Conservation (phyloP, 129 eudicot genomes). For the Centaurea solstitialis region DNA sequence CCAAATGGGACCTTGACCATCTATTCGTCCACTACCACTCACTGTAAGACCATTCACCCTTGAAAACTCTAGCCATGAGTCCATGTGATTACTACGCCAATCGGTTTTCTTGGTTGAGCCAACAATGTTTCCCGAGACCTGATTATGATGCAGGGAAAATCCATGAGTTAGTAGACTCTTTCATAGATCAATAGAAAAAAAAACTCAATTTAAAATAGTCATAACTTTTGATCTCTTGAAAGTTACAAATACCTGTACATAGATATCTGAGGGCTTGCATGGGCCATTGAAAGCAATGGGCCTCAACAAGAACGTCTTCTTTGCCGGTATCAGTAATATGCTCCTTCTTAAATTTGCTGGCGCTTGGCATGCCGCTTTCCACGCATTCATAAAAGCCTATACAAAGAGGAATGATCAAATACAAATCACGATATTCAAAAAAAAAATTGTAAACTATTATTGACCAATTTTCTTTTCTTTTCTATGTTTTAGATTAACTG, state of each 20-base stretch:
- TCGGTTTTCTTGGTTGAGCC: constrained; percentile 47
- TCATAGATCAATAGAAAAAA: background rate
- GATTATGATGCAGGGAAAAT: background rate
- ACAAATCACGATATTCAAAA: too few species aligned
- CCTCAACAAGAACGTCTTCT: constrained; percentile 34
- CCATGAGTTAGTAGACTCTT: background rate
- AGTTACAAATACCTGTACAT: constrained; percentile 33
- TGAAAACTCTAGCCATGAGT: constrained; percentile 50
- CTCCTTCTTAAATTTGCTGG: constrained; percentile 2
- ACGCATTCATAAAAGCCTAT: constrained; percentile 54
- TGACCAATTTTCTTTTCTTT: too few species aligned
- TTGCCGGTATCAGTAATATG: constrained; percentile 26
- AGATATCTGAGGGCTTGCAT: constrained; percentile 40
- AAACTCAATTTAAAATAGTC: too few species aligned
- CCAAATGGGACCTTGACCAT: constrained; percentile 66
- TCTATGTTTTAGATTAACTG: too few species aligned
- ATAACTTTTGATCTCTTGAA: too few species aligned
- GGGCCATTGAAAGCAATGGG: constrained; percentile 47
- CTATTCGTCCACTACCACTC: constrained; percentile 52
- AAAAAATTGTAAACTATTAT: too few species aligned
- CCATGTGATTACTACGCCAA: constrained; percentile 28
- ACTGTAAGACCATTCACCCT: constrained; percentile 44
- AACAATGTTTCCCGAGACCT: constrained; percentile 59
- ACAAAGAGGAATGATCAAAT: too few species aligned
- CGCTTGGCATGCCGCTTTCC: constrained; percentile 47